phyloP scores from a whole-genome alignment of 2,329 filamentous ascomycete genomes.

The Eurotiales sp. region DNA sequence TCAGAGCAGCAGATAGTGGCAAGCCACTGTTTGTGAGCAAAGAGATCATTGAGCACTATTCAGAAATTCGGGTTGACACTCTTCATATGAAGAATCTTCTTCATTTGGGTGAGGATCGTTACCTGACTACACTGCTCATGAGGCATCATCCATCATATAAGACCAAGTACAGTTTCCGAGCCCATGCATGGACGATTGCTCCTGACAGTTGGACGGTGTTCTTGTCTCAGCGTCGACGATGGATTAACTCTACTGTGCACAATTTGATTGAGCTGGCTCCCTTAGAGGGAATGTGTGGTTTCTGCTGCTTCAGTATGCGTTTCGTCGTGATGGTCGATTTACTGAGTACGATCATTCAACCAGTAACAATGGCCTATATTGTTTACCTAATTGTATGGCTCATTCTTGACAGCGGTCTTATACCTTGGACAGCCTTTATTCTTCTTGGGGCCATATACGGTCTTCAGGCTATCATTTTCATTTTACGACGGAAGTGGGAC shows the following conservation, averaged over 20 bases:
- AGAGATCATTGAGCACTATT: constrained; percentile 82
- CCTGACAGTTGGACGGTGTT: constrained; percentile 93
- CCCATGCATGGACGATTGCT: constrained; percentile 94
- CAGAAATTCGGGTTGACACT: constrained; percentile 93
- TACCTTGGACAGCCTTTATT: constrained; percentile 84
- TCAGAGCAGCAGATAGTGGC: constrained; percentile 87
- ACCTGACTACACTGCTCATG: constrained; percentile 87
- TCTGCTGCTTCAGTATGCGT: constrained; percentile 99
- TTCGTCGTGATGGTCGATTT: constrained; percentile 96
- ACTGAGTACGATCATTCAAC: constrained; percentile 85
- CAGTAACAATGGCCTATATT: constrained; percentile 86
- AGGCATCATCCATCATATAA: constrained; percentile 93
- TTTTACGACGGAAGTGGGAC: constrained; percentile 94
- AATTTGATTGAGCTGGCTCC: constrained; percentile 95
- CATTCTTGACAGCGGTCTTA: constrained; percentile 55
- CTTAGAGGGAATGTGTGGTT: constrained; percentile 89
- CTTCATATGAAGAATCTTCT: constrained; percentile 98
- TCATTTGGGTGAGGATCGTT: constrained; percentile 96
- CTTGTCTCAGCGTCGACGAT: constrained; percentile 95
- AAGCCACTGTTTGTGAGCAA: constrained; percentile 95
- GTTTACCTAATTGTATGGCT: constrained; percentile 80
- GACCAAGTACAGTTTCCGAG: constrained; percentile 92
- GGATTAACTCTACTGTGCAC: constrained; percentile 99
- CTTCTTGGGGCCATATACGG: constrained; percentile 94
- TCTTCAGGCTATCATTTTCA: constrained; percentile 95